Evolutionary conservation across 805 yeast species (phyloP), one percentile per base, ranked within the genome.

Genomic region (Wickerhamiella vanderwaltii): DNA sequence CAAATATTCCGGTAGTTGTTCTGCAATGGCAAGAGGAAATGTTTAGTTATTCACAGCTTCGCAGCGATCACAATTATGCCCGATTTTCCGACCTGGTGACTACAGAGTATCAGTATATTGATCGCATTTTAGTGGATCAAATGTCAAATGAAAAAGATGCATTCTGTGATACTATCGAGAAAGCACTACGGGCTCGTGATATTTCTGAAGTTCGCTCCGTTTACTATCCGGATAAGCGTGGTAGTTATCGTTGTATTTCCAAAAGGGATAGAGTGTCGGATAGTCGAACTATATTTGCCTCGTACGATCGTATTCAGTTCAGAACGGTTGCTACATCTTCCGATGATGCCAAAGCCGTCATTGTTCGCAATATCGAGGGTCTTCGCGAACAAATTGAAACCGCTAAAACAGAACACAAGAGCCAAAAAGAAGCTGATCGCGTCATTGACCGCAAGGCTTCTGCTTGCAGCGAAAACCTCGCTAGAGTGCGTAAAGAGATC

Each of bases 21-120:
- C 57, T 74, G 18, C 67, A 69, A 1, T 64, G 85, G 46, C 64
- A 57, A 37, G 64, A 67, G 18, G 91, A 84, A 50, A 57, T 58
- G 6, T 82, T 80, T 51, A 68, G 73, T 43, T 82, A 61, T 51
- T 51, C 61, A 0, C 28, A 47, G 1, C 73, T 74, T 7, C 58
- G 60, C 43, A 78, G 83, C 6, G 23, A 44, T 3, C n/a, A 5
- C 0, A 51, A 58, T 1, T 65, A 64, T 43, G 61, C 64, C 1
- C 71, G 81, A 0, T 50, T 86, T 5, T 54, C 75, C 3, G 91
- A 85, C 55, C 73, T 71, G 5, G 53, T 91, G 23, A 66, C 68
- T 6, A 66, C 82, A 43, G 62, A 66, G 0, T 65, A 76, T 45
- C 73, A 71, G 31, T 68, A 69, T 29, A 67, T 78, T 6, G 67